These are phyloP conservation scores for Macaranga tanarius DNA, from an alignment of 441 rosid genomes.

Conservation along the genomic window DNA sequence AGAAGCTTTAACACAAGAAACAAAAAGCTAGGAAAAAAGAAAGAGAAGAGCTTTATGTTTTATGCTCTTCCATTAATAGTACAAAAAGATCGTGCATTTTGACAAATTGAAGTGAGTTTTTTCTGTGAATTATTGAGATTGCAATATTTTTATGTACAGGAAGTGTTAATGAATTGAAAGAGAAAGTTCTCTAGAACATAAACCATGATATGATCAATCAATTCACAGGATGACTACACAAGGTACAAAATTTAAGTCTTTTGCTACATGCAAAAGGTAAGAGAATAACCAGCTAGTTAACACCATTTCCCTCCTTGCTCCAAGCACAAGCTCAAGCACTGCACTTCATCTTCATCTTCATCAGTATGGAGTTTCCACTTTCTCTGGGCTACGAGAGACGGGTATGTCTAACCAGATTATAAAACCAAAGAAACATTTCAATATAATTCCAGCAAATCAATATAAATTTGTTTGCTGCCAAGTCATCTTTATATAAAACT, in stretches of 20 bases:
- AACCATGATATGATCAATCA: too few relatives aligned
- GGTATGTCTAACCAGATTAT: background rate
- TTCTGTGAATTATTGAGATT: too few relatives aligned
- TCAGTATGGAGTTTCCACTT: conserved; percentile 7
- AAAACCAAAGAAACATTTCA: conserved; percentile 12
- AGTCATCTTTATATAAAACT: background rate
- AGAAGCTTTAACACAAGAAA: background rate
- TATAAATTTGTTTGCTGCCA: background rate
- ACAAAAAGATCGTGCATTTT: too few relatives aligned
- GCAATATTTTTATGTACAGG: too few relatives aligned
- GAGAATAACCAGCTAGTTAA: background rate
- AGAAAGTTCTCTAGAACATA: too few relatives aligned
- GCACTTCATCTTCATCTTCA: background rate
- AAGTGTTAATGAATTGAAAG: too few relatives aligned
- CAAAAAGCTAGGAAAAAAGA: background rate
- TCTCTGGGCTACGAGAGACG: conserved; percentile 14
- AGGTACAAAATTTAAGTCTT: conserved; percentile 10
- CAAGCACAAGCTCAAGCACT: conserved; percentile 8
- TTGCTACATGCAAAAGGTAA: background rate
- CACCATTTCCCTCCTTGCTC: background rate
- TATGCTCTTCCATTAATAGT: too few relatives aligned
- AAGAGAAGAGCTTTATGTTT: background rate
- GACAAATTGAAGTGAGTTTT: background rate
- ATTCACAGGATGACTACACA: too few relatives aligned
- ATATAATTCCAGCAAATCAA: background rate